Evolutionary conservation across 768 basidiomycete genomes (phyloP).

Genomic region (Mycena vitilis): DNA sequence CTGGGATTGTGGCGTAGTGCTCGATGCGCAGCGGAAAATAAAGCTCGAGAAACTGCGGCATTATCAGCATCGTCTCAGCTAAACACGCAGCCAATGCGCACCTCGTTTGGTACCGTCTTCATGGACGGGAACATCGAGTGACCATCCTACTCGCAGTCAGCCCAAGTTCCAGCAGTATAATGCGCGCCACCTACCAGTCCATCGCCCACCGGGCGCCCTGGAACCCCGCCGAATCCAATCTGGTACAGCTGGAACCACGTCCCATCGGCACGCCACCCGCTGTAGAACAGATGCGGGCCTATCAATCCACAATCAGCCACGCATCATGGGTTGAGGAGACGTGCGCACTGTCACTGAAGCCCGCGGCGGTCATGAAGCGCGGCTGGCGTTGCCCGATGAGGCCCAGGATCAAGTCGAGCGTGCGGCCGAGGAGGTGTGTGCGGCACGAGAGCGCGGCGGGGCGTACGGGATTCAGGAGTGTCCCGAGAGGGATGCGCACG

Average conservation of each 20-base stretch:
- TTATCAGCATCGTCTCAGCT: neutral
- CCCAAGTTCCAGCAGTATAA: neutral
- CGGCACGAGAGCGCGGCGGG: constrained; percentile 46
- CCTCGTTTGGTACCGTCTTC: constrained; percentile 46
- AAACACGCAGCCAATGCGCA: neutral
- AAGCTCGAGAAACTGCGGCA: constrained; percentile 40
- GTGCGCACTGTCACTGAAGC: constrained; percentile 40
- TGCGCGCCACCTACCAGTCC: constrained; percentile 20
- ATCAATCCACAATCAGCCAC: constrained; percentile 2
- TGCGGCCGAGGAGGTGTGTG: constrained; percentile 44
- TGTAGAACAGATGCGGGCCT: constrained; percentile 45
- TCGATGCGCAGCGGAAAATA: constrained; percentile 45
- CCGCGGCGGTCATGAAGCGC: constrained; percentile 44
- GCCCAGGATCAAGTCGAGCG: constrained; percentile 44
- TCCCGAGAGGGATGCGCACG: constrained; percentile 43
- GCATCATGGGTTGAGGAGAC: neutral
- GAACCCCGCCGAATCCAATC: constrained; percentile 43
- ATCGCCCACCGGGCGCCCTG: constrained; percentile 30
- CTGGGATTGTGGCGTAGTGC: constrained; percentile 43
- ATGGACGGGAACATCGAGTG: constrained; percentile 48
- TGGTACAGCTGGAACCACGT: constrained; percentile 47
- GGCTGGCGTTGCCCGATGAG: constrained; percentile 43
- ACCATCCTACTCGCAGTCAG: constrained; percentile 37
- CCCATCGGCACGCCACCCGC: constrained; percentile 42
- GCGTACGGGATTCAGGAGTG: constrained; percentile 43